Evolutionary conservation across 2,329 filamentous ascomycete genomes (phyloP).

Genomic region (Calycina herbarum): DNA sequence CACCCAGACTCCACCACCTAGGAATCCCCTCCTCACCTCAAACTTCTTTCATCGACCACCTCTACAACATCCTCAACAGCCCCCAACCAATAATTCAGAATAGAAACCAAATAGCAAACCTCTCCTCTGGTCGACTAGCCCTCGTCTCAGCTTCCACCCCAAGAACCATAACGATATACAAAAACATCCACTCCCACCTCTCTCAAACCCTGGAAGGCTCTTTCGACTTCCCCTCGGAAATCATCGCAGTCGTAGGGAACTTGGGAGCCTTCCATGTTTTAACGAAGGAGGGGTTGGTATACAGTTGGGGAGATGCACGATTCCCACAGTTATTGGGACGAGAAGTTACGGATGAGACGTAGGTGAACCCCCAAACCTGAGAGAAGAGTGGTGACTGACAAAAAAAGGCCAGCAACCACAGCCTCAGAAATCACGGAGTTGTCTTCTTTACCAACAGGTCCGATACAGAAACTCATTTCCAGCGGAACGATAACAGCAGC

Average conservation of each 20-base stretch:
- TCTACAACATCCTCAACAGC: neutral
- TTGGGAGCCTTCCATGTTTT: slow-evolving; percentile 42
- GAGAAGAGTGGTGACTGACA: neutral
- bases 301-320: slow-evolving; percentile 57
- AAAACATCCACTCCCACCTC: neutral
- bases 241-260: slow-evolving; percentile 36
- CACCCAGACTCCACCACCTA: neutral
- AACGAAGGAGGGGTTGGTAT: slow-evolving; percentile 40
- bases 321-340: slow-evolving; percentile 59
- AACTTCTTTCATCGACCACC: neutral
- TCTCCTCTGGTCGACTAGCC: neutral
- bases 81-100: neutral
- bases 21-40: neutral
- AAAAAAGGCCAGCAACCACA: slow-evolving; percentile 45
- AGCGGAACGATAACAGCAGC: slow-evolving; percentile 60
- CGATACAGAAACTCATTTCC: slow-evolving; percentile 51
- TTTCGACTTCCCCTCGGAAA: neutral
- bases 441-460: slow-evolving; percentile 49
- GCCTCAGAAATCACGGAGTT: slow-evolving; percentile 52
- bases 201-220: neutral
- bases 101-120: neutral
- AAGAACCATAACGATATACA: neutral
- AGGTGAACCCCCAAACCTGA: neutral
- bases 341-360: slow-evolving; percentile 35
- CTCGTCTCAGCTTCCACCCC: neutral